Conservation (phyloP, 2,329 filamentous ascomycete species). For the Fusarium keratoplasticum region DNA sequence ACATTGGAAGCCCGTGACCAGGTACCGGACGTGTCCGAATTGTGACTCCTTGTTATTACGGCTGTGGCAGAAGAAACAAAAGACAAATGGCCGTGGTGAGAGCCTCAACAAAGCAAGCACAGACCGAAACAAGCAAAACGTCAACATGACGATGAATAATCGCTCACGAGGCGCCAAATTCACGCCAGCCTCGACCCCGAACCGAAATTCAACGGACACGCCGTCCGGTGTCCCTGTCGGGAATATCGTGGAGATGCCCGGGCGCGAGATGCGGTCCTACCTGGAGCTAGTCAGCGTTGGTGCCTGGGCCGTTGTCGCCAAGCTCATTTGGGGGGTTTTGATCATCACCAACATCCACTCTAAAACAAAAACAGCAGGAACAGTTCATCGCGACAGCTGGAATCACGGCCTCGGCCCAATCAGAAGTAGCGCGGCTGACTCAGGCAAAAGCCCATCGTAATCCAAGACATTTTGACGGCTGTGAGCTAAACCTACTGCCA, state of each 20-base stretch:
- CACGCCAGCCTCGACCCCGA: not conserved
- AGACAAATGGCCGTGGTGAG: not conserved
- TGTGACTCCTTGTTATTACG: not conserved
- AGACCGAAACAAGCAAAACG: not conserved
- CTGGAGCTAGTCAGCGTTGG: not conserved
- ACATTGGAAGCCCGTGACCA: not conserved
- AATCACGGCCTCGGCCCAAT: constrained; percentile 17
- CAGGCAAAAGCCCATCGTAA: constrained; percentile 18
- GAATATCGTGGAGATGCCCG: constrained; percentile 1
- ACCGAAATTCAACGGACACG: not conserved
- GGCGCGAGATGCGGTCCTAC: not conserved
- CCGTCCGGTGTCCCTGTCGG: not conserved
- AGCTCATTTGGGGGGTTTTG: not conserved
- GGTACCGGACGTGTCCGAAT: constrained; percentile 1
- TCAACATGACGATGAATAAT: constrained; percentile 12
- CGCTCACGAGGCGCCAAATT: constrained; percentile 5
- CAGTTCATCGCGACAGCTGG: constrained; percentile 8
- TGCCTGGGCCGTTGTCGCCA: not conserved
- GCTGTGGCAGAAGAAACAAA: not conserved
- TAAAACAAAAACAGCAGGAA: constrained; percentile 38
- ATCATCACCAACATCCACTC: not conserved
- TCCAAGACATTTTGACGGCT: constrained; percentile 32
- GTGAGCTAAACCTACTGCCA: constrained; percentile 11
- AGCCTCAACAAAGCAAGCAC: constrained; percentile 30
- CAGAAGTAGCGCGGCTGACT: constrained; percentile 16